A percentile compares a stretch with the other conserved stretches of the same genome.
These are phyloP conservation scores for Brasilioporus rufonigricans DNA, from an alignment of 768 basidiomycete genomes.

Conservation along the genomic window DNA sequence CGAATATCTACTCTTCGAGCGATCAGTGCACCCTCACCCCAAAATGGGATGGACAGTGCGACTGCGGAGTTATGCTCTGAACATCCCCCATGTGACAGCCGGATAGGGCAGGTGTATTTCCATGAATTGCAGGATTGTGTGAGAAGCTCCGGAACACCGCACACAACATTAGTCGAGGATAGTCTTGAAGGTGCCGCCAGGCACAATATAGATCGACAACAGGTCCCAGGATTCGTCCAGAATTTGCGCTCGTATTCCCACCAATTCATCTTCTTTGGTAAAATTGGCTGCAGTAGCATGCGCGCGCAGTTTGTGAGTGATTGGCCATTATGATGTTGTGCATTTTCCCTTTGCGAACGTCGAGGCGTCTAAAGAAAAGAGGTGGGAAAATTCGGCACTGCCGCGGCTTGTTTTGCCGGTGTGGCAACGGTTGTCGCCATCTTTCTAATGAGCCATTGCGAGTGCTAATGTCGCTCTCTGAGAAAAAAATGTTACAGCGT, in stretches of 20 bases:
- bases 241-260: not conserved
- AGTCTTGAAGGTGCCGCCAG: not conserved
- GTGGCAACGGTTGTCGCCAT: not conserved
- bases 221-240: not conserved
- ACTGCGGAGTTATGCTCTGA: not conserved
- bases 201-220: not conserved
- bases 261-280: not conserved
- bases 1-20: not conserved
- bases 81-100: not conserved
- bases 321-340: not conserved
- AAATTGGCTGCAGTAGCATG: not conserved
- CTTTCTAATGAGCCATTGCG: not conserved
- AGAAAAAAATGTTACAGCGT: not conserved
- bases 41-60: not conserved
- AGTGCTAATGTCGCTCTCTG: too few relatives aligned
- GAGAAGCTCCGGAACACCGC: not conserved
- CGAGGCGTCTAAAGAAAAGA: not conserved
- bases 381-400: not conserved
- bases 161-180: not conserved
- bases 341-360: not conserved
- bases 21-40: not conserved
- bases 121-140: not conserved
- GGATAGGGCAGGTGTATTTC: not conserved
- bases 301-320: not conserved
- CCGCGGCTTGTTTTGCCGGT: not conserved